These are phyloP conservation scores for Solanum verrucosum DNA, from an alignment of 257 asterid species.

Conservation along the genomic window DNA sequence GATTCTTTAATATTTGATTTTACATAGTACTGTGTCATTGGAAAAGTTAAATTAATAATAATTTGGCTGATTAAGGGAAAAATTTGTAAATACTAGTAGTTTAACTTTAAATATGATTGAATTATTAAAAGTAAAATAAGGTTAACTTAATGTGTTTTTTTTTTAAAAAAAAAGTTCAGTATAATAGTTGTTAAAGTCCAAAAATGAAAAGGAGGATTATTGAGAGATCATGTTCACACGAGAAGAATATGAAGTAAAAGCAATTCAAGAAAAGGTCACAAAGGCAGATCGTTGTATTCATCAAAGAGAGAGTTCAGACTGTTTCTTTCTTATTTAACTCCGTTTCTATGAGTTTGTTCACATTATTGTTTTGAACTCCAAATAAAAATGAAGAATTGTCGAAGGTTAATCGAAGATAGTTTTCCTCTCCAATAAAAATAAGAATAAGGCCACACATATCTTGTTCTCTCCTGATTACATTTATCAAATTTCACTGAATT, in stretches of 20 bases:
- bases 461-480: too few relatives aligned
- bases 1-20: neutral
- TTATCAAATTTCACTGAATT: too few relatives aligned
- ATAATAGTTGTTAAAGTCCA: neutral
- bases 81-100: neutral
- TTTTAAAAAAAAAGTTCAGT: neutral
- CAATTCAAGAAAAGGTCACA: neutral
- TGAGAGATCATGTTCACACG: conserved; percentile 24
- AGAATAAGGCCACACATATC: neutral
- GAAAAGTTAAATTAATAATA: neutral
- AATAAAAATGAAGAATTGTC: neutral
- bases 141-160: neutral
- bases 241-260: neutral
- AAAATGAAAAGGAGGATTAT: neutral
- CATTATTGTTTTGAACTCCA: neutral
- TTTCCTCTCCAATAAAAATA: too few relatives aligned
- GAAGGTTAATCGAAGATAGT: too few relatives aligned
- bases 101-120: neutral
- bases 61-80: neutral
- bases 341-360: neutral
- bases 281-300: neutral
- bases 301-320: neutral
- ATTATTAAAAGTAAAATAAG: neutral
- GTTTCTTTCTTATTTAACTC: neutral
- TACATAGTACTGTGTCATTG: neutral